A percentile compares a stretch with the other conserved stretches of the same genome.
These are phyloP conservation scores for Rhodamnia argentea DNA, from an alignment of 345 rosid species.

Conservation along the genomic window DNA sequence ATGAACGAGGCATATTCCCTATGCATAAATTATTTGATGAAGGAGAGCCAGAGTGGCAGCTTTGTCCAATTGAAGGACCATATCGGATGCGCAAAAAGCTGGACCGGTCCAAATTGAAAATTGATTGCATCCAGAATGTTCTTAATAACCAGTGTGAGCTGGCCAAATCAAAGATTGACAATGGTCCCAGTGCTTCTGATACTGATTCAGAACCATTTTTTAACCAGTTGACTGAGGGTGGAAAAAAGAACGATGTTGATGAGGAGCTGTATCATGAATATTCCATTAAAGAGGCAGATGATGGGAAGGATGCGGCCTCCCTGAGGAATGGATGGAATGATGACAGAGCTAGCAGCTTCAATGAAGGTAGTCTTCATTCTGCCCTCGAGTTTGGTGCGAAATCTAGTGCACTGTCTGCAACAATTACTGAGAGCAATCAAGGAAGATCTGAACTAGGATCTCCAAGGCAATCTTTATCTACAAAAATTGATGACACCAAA, in stretches of 20 bases:
- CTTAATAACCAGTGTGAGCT: constrained; percentile 70
- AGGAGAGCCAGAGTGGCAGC: constrained; percentile 95
- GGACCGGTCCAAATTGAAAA: constrained; percentile 73
- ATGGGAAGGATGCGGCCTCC: constrained; percentile 40
- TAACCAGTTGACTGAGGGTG: constrained; percentile 35
- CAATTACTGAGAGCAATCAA: constrained; percentile 59
- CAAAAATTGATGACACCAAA: constrained; percentile 51
- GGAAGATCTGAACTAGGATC: constrained; percentile 74
- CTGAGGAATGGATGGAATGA: constrained; percentile 78
- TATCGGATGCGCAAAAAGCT: constrained; percentile 99
- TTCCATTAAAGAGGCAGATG: constrained; percentile 40
- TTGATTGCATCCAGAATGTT: constrained; percentile 74
- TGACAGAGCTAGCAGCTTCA: constrained; percentile 74
- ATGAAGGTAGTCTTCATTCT: constrained; percentile 97
- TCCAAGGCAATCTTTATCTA: constrained; percentile 63
- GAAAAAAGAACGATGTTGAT: constrained; percentile 19
- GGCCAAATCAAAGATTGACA: constrained; percentile 46
- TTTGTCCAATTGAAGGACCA: constrained; percentile 98
- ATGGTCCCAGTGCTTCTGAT: constrained; percentile 52
- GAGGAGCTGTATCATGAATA: constrained; percentile 58
- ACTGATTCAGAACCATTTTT: constrained; percentile 61
- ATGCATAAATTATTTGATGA: constrained; percentile 43
- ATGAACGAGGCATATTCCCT: constrained; percentile 94
- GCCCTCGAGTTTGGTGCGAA: constrained; percentile 86
- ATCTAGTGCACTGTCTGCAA: constrained; percentile 65